Evolutionary conservation across 192 early-diverging fungal genomes (phyloP).

Genomic region (Chytriomyces hyalinus): DNA sequence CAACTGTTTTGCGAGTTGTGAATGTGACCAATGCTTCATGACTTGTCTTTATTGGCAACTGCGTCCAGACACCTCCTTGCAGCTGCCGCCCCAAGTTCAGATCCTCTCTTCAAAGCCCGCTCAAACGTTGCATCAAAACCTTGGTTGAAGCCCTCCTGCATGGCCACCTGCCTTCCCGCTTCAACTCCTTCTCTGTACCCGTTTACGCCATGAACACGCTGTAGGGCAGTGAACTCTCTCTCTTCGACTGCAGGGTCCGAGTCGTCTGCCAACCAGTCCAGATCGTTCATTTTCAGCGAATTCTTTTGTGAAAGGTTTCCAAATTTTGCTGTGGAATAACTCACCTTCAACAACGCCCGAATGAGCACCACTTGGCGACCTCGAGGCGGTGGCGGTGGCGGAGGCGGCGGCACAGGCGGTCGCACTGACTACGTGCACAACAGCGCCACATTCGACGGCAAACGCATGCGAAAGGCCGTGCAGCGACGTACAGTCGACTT

Average conservation of each 20-base stretch:
- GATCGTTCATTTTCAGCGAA: neutral
- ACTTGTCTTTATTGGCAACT: neutral
- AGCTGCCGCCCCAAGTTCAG: neutral
- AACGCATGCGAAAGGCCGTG: constrained; percentile 84
- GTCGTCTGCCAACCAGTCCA: constrained; percentile 15
- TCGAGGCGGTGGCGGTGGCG: constrained; percentile 15
- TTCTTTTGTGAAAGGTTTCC: no score
- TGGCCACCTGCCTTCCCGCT: constrained; percentile 31
- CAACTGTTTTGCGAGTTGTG: neutral
- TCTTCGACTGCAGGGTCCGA: neutral
- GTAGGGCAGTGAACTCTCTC: constrained; percentile 26
- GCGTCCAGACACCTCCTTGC: neutral
- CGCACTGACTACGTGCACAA: constrained; percentile 7
- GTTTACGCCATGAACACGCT: constrained; percentile 28
- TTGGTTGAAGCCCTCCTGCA: constrained; percentile 41
- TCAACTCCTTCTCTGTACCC: constrained; percentile 39
- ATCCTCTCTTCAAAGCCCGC: neutral
- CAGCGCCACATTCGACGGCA: constrained; percentile 63
- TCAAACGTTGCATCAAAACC: constrained; percentile 18
- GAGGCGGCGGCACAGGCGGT: neutral
- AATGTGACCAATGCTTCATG: neutral
- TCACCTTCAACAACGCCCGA: no score
- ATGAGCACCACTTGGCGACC: neutral
- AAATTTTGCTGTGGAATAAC: no score
- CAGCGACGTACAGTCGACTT: constrained; percentile 95